These are phyloP conservation scores for Pythium brachiatum DNA, from an alignment of 352 stramenopile species.

Conservation along the genomic window DNA sequence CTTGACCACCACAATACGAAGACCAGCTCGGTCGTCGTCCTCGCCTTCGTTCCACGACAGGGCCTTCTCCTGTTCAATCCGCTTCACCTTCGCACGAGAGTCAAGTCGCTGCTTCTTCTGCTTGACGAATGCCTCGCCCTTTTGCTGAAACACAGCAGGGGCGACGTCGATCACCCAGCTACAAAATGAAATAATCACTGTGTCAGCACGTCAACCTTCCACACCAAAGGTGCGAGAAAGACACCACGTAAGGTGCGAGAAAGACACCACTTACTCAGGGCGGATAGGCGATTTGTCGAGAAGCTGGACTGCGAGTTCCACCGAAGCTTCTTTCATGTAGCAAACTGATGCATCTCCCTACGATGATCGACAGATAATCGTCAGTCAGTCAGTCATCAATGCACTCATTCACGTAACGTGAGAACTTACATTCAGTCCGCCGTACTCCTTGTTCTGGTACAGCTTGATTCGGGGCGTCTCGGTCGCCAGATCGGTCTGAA, in stretches of 20 bases:
- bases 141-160: conserved; percentile 88
- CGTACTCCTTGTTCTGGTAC: conserved; percentile 88
- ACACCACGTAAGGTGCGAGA: no score
- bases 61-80: conserved; percentile 87
- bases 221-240: conserved; percentile 6
- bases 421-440: conserved; percentile 81
- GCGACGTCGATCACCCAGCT: conserved; percentile 76
- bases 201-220: not conserved
- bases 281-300: conserved; percentile 89
- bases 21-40: conserved; percentile 84
- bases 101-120: conserved; percentile 81
- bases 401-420: not conserved
- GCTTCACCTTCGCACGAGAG: conserved; percentile 82
- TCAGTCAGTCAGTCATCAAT: not conserved
- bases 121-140: conserved; percentile 74
- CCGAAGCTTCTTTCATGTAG: conserved; percentile 94
- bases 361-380: not conserved
- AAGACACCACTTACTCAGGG: conserved; percentile 62
- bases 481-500: conserved; percentile 93
- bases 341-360: conserved; percentile 94
- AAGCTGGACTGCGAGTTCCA: conserved; percentile 93
- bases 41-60: conserved; percentile 95
- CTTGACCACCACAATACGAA: conserved; percentile 96
- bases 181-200: not conserved
- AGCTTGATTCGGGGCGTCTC: conserved; percentile 95